These are phyloP conservation scores for Hyaloscypha variabilis DNA, from an alignment of 495 filamentous ascomycete species.

Conservation along the genomic window DNA sequence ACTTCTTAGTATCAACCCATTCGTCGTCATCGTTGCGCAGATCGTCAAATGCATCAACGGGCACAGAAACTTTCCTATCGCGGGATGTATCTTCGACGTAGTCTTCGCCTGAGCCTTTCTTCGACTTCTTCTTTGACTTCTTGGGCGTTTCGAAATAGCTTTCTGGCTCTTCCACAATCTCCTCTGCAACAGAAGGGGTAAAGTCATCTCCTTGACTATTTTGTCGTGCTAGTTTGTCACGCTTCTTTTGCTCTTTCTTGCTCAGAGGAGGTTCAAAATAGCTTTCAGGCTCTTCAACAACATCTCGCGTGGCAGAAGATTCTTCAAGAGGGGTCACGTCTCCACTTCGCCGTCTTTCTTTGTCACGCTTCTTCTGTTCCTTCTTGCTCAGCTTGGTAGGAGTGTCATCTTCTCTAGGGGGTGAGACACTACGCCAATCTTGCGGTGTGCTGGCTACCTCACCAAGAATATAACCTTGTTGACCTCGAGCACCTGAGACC, in stretches of 20 bases:
- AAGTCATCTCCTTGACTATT: conserved; percentile 24
- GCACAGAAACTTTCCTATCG: conserved; percentile 23
- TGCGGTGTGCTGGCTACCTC: conserved; percentile 25
- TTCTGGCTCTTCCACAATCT: conserved; percentile 30
- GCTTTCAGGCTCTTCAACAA: conserved; percentile 40
- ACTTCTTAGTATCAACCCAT: conserved; percentile 30
- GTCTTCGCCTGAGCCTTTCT: conserved; percentile 28
- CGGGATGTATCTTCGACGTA: conserved; percentile 18
- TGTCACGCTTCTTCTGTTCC: conserved; percentile 40
- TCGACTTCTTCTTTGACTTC: conserved; percentile 33
- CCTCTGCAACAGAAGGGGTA: conserved; percentile 15
- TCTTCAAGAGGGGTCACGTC: conserved; percentile 25
- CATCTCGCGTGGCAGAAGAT: conserved; percentile 5
- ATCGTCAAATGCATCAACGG: conserved; percentile 38
- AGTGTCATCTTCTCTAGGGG: conserved; percentile 29
- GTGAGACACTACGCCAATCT: conserved; percentile 28
- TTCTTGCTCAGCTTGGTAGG: conserved; percentile 37
- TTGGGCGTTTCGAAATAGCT: conserved; percentile 29
- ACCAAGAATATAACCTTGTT: conserved; percentile 24
- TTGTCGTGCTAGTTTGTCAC: conserved; percentile 36
- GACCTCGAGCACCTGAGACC: conserved; percentile 1
- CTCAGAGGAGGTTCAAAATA: conserved; percentile 39
- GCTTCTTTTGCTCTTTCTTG: conserved; percentile 42
- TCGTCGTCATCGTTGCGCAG: conserved; percentile 29
- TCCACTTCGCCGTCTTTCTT: conserved; percentile 31